phyloP scores from a whole-genome alignment of 2,329 filamentous ascomycete genomes.

The Diaporthe citri region DNA sequence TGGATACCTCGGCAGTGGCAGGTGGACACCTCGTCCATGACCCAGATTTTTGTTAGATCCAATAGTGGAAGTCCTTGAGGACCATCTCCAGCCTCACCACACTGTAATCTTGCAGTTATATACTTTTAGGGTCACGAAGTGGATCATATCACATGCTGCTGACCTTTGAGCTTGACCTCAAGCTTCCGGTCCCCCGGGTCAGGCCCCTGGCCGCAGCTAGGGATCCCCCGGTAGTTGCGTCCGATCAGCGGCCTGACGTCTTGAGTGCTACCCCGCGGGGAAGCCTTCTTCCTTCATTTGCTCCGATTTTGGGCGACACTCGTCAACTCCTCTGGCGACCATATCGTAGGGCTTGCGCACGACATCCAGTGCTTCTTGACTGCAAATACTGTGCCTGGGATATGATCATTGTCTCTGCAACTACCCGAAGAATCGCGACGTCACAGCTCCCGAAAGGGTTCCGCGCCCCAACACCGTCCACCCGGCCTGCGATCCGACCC shows the following conservation, averaged over 20 bases:
- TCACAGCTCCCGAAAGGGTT: too few species aligned
- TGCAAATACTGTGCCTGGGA: neutral
- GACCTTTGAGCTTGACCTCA: neutral
- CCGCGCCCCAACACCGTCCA: neutral
- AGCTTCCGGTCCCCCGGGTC: neutral
- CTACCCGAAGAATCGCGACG: neutral
- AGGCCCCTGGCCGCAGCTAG: slow-evolving; percentile 11
- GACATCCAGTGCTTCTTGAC: too few species aligned
- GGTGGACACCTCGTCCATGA: fast-evolving
- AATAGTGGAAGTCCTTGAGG: neutral
- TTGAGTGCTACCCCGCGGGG: slow-evolving; percentile 29
- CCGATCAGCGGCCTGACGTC: slow-evolving; percentile 34
- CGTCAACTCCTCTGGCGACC: neutral
- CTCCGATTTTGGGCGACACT: neutral
- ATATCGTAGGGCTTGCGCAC: neutral
- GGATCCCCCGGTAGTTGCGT: slow-evolving; percentile 21
- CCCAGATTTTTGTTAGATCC: too few species aligned
- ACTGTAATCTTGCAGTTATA: neutral
- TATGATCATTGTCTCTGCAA: neutral
- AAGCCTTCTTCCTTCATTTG: neutral
- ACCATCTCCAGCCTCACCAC: neutral
- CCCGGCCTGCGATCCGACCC: neutral
- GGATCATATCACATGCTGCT: slow-evolving; percentile 1
- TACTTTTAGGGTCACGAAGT: neutral
- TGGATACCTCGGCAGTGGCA: too few species aligned